Evolutionary conservation across 2,329 filamentous ascomycete species (phyloP).

Genomic region (Sporothrix curviconia): DNA sequence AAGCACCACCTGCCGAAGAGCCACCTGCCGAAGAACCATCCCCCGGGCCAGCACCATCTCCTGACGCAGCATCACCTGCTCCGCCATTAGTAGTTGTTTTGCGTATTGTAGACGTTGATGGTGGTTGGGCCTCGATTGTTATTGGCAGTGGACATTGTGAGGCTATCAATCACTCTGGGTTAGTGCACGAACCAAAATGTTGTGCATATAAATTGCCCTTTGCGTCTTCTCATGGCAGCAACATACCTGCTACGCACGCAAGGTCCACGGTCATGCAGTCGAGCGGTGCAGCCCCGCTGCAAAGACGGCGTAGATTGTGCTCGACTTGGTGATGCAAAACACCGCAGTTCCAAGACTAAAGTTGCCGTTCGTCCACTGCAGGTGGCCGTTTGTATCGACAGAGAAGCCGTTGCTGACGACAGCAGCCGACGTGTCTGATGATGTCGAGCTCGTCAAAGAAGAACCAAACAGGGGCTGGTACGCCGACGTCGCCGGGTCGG

Average conservation of each 20-base stretch:
- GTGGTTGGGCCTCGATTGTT: not conserved
- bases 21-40: no score
- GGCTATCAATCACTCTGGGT: not conserved
- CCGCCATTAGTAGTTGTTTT: slow-evolving; percentile 4
- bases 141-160: not conserved
- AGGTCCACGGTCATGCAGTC: not conserved
- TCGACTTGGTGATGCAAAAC: not conserved
- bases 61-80: not conserved
- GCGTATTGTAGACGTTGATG: slow-evolving; percentile 8
- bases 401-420: not conserved
- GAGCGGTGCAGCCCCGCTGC: not conserved
- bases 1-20: no score
- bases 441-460: no score
- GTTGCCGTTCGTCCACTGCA: not conserved
- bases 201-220: no score
- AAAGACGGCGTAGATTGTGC: not conserved
- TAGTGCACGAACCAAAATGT: no score
- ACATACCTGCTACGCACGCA: not conserved
- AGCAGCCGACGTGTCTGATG: no score
- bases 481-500: not conserved
- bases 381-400: not conserved
- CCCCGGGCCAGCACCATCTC: no score
- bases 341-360: not conserved
- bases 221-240: no score
- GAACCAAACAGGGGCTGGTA: not conserved